Evolutionary conservation across 768 basidiomycete genomes (phyloP).

Genomic region (Suillus subluteus): DNA sequence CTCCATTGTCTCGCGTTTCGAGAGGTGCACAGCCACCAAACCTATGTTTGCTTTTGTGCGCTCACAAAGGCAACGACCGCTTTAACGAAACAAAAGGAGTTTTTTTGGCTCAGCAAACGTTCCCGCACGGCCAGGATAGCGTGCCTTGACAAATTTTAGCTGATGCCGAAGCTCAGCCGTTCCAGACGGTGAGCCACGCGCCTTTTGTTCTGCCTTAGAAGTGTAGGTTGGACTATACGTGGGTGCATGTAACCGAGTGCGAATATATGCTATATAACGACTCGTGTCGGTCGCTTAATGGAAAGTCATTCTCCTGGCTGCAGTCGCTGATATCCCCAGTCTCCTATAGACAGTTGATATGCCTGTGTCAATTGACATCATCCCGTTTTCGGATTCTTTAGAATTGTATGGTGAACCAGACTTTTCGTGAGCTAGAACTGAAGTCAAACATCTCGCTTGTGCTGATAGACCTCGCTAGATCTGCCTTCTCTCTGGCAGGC

Average conservation of each 20-base stretch:
- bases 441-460: constrained; percentile 13
- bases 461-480: constrained; percentile 46
- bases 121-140: neutral
- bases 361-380: constrained; percentile 68
- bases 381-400: constrained; percentile 57
- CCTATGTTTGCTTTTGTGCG: constrained; percentile 27
- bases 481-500: constrained; percentile 87
- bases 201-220: constrained; percentile 36
- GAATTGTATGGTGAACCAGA: constrained; percentile 76
- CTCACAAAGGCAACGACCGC: constrained; percentile 30
- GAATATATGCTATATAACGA: constrained; percentile 29
- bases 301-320: constrained; percentile 11
- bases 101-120: constrained; percentile 7
- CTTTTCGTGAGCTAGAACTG: constrained; percentile 50
- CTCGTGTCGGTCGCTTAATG: neutral
- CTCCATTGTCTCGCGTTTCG: constrained; percentile 33
- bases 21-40: constrained; percentile 15
- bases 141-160: constrained; percentile 10
- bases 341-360: constrained; percentile 40
- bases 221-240: constrained; percentile 1
- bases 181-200: constrained; percentile 17
- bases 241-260: constrained; percentile 31
- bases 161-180: constrained; percentile 12
- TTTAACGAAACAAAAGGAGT: constrained; percentile 30
- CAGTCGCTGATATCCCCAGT: constrained; percentile 21